These are phyloP conservation scores for Iris macrosiphon DNA, from an alignment of 106 monocot genomes.

Conservation along the genomic window DNA sequence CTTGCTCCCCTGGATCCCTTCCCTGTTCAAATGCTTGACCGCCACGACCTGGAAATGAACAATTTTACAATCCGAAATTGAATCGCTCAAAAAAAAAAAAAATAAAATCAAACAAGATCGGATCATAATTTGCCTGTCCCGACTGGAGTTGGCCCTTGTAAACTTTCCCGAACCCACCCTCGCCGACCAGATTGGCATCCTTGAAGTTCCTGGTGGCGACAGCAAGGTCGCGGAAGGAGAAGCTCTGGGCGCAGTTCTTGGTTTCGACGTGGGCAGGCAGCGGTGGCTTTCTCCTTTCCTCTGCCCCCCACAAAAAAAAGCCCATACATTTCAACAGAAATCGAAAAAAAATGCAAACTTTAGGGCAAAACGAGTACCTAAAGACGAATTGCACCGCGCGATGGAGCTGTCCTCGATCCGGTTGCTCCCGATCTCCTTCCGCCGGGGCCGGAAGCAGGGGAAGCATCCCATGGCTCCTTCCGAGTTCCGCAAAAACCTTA, in stretches of 20 bases:
- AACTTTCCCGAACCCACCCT: conserved; percentile 88
- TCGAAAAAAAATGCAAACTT: not conserved
- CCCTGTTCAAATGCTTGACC: conserved; percentile 65
- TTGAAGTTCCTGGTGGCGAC: conserved; percentile 69
- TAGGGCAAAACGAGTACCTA: not conserved
- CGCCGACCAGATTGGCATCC: conserved; percentile 68
- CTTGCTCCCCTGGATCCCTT: conserved; percentile 70
- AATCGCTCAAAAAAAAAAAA: not conserved
- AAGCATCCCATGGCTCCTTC: conserved; percentile 57
- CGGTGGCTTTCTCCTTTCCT: conserved; percentile 15
- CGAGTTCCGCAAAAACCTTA: too few species aligned
- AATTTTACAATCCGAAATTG: conserved; percentile 1
- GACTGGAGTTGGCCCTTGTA: conserved; percentile 62
- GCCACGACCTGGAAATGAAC: conserved; percentile 48
- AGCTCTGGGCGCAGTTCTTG: conserved; percentile 42
- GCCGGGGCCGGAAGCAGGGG: conserved; percentile 20
- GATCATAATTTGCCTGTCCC: conserved; percentile 32
- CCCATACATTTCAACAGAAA: not conserved
- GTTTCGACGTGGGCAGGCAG: conserved; percentile 8
- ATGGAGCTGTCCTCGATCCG: conserved; percentile 26
- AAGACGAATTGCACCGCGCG: conserved; percentile 10
- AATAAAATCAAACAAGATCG: not conserved
- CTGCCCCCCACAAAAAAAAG: conserved; percentile 3
- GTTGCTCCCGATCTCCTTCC: conserved; percentile 17
- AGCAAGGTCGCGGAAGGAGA: conserved; percentile 66